Evolutionary conservation across 2,329 filamentous ascomycete species (phyloP).

Genomic region (Paracoccidioides lutzii): DNA sequence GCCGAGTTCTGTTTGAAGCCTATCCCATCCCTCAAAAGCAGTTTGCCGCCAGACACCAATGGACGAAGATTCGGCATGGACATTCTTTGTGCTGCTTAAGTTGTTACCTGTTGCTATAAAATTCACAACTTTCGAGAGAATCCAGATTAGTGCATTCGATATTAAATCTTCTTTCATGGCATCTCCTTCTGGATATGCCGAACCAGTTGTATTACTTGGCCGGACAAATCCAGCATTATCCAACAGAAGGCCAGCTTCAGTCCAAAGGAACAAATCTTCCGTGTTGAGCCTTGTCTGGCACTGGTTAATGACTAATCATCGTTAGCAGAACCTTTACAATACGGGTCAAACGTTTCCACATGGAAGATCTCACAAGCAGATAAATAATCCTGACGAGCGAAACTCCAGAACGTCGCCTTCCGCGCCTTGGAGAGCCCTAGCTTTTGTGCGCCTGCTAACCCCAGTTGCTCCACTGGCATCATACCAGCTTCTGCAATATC

Average conservation of each 20-base stretch:
- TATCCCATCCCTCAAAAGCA: slow-evolving; percentile 38
- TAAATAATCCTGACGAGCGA: slow-evolving; percentile 53
- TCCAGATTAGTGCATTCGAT: slow-evolving; percentile 52
- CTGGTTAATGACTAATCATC: slow-evolving; percentile 39
- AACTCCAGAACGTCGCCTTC: slow-evolving; percentile 53
- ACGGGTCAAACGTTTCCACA: not conserved
- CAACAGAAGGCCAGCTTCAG: slow-evolving; percentile 48
- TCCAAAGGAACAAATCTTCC: slow-evolving; percentile 50
- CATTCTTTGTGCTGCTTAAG: slow-evolving; percentile 21
- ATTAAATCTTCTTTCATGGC: slow-evolving; percentile 51
- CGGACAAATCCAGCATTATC: slow-evolving; percentile 40
- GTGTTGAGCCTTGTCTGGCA: slow-evolving; percentile 48
- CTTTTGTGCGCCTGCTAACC: slow-evolving; percentile 30
- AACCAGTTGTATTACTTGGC: slow-evolving; percentile 27
- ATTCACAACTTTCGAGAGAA: slow-evolving; percentile 54
- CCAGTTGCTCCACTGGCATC: slow-evolving; percentile 27
- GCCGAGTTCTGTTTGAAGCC: slow-evolving; percentile 44
- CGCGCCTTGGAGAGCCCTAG: slow-evolving; percentile 41
- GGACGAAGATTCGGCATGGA: slow-evolving; percentile 17
- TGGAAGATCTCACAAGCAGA: slow-evolving; percentile 40
- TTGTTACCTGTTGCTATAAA: slow-evolving; percentile 48
- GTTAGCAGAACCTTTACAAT: slow-evolving; percentile 5
- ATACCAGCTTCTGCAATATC: slow-evolving; percentile 33
- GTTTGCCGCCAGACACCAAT: slow-evolving; percentile 26
- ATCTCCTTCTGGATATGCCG: slow-evolving; percentile 24